Conservation (phyloP, 345 rosid genomes). For the Aurinia saxatilis region DNA sequence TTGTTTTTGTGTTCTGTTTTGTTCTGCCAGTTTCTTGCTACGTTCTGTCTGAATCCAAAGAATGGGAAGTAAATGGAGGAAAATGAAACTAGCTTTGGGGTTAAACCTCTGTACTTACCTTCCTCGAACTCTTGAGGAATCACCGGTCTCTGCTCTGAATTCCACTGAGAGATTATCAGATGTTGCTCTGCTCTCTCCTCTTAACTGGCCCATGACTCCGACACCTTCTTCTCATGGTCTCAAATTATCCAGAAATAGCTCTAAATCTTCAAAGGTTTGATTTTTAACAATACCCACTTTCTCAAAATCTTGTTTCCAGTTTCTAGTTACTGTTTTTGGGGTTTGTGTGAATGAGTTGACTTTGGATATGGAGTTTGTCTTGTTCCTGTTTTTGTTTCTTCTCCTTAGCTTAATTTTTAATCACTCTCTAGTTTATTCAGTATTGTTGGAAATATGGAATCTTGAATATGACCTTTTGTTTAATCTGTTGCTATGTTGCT, state of each 20-base stretch:
- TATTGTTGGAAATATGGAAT: not conserved
- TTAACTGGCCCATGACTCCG: slow-evolving; percentile 67
- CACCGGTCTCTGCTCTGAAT: slow-evolving; percentile 28
- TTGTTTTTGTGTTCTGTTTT: not conserved
- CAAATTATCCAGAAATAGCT: slow-evolving; percentile 55
- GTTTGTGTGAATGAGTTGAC: slow-evolving; percentile 8
- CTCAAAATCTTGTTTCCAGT: slow-evolving; percentile 15
- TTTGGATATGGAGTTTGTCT: slow-evolving; percentile 19
- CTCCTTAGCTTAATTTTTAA: not conserved
- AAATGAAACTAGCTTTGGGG: slow-evolving; percentile 70
- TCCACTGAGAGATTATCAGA: slow-evolving; percentile 66
- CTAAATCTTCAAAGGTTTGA: slow-evolving; percentile 84
- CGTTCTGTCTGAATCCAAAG: not conserved
- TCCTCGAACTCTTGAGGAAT: slow-evolving; percentile 53
- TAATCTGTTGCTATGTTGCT: not conserved
- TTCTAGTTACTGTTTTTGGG: not conserved
- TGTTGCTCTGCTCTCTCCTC: slow-evolving; percentile 77
- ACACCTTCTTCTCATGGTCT: slow-evolving; percentile 69
- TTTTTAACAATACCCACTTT: slow-evolving; percentile 19
- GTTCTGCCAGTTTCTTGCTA: not conserved
- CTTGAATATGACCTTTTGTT: not conserved
- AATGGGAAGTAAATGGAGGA: slow-evolving; percentile 87
- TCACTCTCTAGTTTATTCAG: not conserved
- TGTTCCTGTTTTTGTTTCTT: slow-evolving; percentile 17
- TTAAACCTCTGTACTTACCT: slow-evolving; percentile 61